Evolutionary conservation across 768 basidiomycete species (phyloP).

Genomic region (Clitopilus hobsonii): DNA sequence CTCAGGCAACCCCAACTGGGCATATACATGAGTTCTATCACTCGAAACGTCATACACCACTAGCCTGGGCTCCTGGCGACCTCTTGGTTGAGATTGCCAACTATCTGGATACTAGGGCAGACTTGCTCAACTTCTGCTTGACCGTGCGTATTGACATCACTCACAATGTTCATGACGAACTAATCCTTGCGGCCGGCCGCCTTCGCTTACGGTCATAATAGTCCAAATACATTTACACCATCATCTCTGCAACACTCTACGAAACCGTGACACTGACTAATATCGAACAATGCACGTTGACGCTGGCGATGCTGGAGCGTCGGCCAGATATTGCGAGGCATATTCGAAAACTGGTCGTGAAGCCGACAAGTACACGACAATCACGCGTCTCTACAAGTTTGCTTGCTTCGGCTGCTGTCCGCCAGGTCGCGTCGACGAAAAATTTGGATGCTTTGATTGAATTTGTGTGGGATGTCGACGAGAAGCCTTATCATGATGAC

Average conservation of each 20-base stretch:
- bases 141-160: conserved; percentile 38
- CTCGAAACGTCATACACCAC: conserved; percentile 1
- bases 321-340: conserved; percentile 61
- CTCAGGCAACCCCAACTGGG: background rate
- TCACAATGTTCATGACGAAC: too few species aligned
- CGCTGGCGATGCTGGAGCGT: conserved; percentile 58
- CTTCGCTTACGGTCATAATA: conserved; percentile 24
- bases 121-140: conserved; percentile 55
- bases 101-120: conserved; percentile 44
- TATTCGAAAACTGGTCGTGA: conserved; percentile 53
- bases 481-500: conserved; percentile 60
- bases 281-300: conserved; percentile 54
- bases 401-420: conserved; percentile 47
- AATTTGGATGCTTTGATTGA: conserved; percentile 58
- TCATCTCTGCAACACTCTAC: conserved; percentile 58
- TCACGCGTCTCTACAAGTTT: conserved; percentile 24
- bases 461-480: conserved; percentile 73
- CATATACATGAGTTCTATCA: background rate
- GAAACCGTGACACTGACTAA: conserved; percentile 49
- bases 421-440: conserved; percentile 39
- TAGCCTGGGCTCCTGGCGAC: conserved; percentile 43
- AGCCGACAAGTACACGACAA: conserved; percentile 27
- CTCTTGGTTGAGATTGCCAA: conserved; percentile 62
- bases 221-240: conserved; percentile 51
- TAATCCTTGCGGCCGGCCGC: background rate